Evolutionary conservation across 2,329 filamentous ascomycete genomes (phyloP), one percentile per base, ranked within the genome.

Genomic region (Pestalotiopsis sp.): DNA sequence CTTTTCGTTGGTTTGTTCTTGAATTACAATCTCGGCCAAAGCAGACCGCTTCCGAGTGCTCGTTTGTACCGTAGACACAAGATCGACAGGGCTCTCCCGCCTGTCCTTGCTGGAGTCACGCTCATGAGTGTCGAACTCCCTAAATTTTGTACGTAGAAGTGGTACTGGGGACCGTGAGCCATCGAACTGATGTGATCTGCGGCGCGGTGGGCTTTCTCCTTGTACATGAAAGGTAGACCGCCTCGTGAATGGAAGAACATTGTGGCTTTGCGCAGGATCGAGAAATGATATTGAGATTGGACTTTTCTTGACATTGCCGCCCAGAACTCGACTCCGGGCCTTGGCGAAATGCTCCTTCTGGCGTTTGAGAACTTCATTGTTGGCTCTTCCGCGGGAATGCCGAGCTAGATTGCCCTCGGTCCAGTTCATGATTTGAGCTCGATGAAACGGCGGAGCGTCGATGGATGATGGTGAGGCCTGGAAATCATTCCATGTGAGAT

Each of bases 301-400:
- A 17, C 74, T 78, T 6, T 75, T 76, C 49, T 77, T 80, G 56
- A 72, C 68, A 7, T 72, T 69, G 2, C 72, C 74, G 67, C 69
- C 78, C 31, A 74, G 72, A 4, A 78, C 66, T 41, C 75, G 79
- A 25, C 77, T 78, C 57, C 81, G 80, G 45, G 79, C 80, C 68
- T 80, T 83, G 57, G 84, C 83, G 69, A 86, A 85, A 71, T 86
- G 81, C 63, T 84, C 79, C 71, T 81, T 84, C 70, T 85, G 84
- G n/a, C 78, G 79, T n/a, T 77, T 74, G 39, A 79, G 74, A 27
- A 78, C 71, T 23, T 77, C 74, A 58, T 80, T 81, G 66, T 76
- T 77, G 69, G 77, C 74, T 52, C 73, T 75, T 49, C 75, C 75
- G 11, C 78, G 81, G 69, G 78, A 80, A 73, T 83, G 80, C 69